Base-by-base conservation (phyloP, 306 rosid genomes). In the Arachis stenosperma region DNA sequence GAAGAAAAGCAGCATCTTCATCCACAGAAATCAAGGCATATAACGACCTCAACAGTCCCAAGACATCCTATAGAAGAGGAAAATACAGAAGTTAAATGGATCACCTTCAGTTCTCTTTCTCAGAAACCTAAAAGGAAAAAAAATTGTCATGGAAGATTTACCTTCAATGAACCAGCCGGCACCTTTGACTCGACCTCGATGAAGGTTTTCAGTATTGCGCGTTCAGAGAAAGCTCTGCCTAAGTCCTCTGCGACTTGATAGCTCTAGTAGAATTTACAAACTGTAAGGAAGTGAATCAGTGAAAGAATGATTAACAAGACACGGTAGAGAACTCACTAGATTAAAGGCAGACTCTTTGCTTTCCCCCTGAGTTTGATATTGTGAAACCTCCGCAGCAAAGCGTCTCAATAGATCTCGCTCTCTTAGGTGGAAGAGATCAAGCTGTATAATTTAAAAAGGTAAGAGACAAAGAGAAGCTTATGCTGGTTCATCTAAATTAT, bases 221-320 rank as follows among this genome's bases (percentile, higher is more conserved):
- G 84, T 68, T 91, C 96, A 7, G 98, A 85, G 83, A 88, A 94
- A 85, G 96, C 97, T 91, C 88, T 86, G 59, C 96, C 91, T 70
- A 94, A 83, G 77, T 94, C 97, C 78, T 85, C 87, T 3, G 98
- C 98, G 13, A 93, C 83, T 74, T 86, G 92, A 81, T 88, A 88
- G 81, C 96, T 89, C 97, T 94, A 87, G 55, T 65, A 54, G 52
- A 66, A 30, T 58, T 61, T 70, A 65, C 61, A 62, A 70, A 74
- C 51, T 66, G 61, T 66, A 51, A 61, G 73, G 46, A 56, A 67
- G 13, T 10, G 58, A 57, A 33, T 41, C 63, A 46, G 60, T 58
- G 67, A 33, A 57, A 42, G 54, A 61, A 13, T 14, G 65, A 40
- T 27, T 74, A 50, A 52, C 73, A 30, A 47, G 74, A 47, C 0